Percentiles rank a stretch among this genome's conserved stretches.
phyloP scores from a whole-genome alignment of 768 basidiomycete genomes.

The Lenzites betulinus region DNA sequence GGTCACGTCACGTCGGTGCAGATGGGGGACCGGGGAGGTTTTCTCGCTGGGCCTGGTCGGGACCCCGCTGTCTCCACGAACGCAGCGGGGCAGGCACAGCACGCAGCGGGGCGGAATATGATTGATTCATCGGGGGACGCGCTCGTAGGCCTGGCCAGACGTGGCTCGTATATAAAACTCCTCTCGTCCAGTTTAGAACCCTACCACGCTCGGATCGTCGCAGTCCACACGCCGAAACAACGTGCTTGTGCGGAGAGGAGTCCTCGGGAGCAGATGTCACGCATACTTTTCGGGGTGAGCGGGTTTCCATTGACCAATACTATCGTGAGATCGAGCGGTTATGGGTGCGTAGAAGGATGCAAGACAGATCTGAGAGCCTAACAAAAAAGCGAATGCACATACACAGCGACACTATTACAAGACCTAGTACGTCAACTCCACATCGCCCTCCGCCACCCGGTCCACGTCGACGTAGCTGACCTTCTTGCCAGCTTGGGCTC shows the following conservation, averaged over 20 bases:
- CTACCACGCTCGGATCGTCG: constrained; percentile 13
- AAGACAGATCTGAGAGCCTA: background rate
- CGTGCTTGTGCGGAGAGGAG: constrained; percentile 2
- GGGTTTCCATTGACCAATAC: constrained; percentile 1
- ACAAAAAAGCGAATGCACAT: constrained; percentile 12
- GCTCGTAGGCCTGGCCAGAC: background rate
- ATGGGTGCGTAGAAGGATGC: background rate
- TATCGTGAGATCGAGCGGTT: background rate
- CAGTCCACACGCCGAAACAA: constrained; percentile 5
- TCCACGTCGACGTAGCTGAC: constrained; percentile 98
- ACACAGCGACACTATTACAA: constrained; percentile 20
- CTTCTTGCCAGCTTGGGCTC: constrained; percentile 84
- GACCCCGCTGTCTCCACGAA: constrained; percentile 3
- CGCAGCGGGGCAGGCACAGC: constrained; percentile 7
- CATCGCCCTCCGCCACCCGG: constrained; percentile 73
- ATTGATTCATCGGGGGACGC: constrained; percentile 9
- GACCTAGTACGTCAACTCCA: constrained; percentile 42
- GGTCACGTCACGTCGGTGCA: too few relatives aligned
- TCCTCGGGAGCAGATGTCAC: background rate
- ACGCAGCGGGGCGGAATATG: background rate
- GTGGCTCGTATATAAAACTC: background rate
- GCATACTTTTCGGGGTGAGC: constrained; percentile 1
- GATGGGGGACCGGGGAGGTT: too few relatives aligned
- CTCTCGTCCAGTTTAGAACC: background rate
- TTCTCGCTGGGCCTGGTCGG: too few relatives aligned